Base-by-base conservation (phyloP, 768 basidiomycete species). In the Psilocybe sp. region DNA sequence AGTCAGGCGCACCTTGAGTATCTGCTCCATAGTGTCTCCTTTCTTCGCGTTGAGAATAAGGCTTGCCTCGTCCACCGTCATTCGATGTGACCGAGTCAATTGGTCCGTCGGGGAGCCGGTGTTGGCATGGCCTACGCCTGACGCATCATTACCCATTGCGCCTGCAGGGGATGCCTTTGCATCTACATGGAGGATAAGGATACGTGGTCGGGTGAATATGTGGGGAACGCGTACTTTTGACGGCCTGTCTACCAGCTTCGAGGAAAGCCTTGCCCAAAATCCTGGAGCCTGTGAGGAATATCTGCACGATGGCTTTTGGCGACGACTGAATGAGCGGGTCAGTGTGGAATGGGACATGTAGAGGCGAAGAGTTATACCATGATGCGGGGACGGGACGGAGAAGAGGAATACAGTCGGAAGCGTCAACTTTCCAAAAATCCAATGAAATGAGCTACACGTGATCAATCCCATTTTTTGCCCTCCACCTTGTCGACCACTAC, bases 31-130 rank as follows among this genome's bases (percentile, higher is more conserved):
- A 0, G 73, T 60, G 18, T 90, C 87, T 16, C 78, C 87, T 34
- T 81, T 80, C 67, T 92, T 95, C 16, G 81, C 72, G 66, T 99
- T 98, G 54, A 99, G 71, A 61, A 99, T 93, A 51, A 97, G 72
- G 60, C 86, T 87, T 15, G 96, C 97, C 71, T 99, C 97, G 58
- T 98, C 95, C 58, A 96, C 60, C 6, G 92, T 93, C 94, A 99
- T 95, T 44, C 87, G 84, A 61, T 93, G 84, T 55, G 89, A 82
- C 56, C 87, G 81, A 46, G 91, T 92, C 35, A 97, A 71, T 61
- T 80, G 82, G 76, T 94, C 92, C 10, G 88, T 89, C 7, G 75
- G 56, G 19, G 89, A 89, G n/a, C 78, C 79, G 12, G 88, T 84
- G 11, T 74, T 88, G 14, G 90, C 89, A 44, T 86, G 73, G 36